Conservation (phyloP, 352 stramenopile species). For the Aphanomyces astaci region DNA sequence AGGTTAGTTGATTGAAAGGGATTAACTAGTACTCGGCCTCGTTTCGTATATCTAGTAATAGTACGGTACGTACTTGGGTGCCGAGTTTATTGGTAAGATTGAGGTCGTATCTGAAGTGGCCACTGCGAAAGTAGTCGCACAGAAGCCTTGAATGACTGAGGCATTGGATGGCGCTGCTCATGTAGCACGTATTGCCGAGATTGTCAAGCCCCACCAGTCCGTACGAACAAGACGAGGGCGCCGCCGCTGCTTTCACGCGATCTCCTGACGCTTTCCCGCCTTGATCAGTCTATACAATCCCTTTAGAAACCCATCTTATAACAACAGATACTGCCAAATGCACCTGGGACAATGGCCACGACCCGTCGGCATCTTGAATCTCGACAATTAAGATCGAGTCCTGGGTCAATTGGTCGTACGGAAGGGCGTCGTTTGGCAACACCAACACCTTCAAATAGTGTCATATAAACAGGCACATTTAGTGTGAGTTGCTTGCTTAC, state of each 20-base stretch:
- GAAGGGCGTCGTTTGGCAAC: slow-evolving; percentile 32
- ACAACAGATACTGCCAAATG: background rate
- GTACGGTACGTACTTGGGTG: slow-evolving; percentile 34
- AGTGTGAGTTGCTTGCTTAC: too few relatives aligned
- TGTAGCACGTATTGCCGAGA: slow-evolving; percentile 98
- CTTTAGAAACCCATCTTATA: background rate
- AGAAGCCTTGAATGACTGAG: slow-evolving; percentile 93
- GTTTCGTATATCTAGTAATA: too few relatives aligned
- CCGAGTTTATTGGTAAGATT: slow-evolving; percentile 94
- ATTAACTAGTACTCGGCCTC: too few relatives aligned
- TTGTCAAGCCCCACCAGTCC: slow-evolving; percentile 90
- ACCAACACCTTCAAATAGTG: slow-evolving; percentile 12
- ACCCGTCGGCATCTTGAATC: slow-evolving; percentile 76
- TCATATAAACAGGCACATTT: too few relatives aligned
- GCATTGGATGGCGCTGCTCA: slow-evolving; percentile 97
- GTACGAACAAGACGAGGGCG: slow-evolving; percentile 30
- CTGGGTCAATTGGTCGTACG: slow-evolving; percentile 49
- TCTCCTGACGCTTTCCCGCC: too few relatives aligned
- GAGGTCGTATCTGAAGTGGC: slow-evolving; percentile 92
- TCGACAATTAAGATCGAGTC: slow-evolving; percentile 75
- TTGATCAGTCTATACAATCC: too few relatives aligned
- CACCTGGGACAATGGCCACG: slow-evolving; percentile 72
- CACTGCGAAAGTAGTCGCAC: slow-evolving; percentile 94
- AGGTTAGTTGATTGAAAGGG: too few relatives aligned
- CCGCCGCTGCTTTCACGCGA: too few relatives aligned